Percentiles rank a stretch among this genome's conserved stretches.
Evolutionary conservation across 2,329 filamentous ascomycete genomes (phyloP).

Genomic region (Hymenoscyphus linearis): DNA sequence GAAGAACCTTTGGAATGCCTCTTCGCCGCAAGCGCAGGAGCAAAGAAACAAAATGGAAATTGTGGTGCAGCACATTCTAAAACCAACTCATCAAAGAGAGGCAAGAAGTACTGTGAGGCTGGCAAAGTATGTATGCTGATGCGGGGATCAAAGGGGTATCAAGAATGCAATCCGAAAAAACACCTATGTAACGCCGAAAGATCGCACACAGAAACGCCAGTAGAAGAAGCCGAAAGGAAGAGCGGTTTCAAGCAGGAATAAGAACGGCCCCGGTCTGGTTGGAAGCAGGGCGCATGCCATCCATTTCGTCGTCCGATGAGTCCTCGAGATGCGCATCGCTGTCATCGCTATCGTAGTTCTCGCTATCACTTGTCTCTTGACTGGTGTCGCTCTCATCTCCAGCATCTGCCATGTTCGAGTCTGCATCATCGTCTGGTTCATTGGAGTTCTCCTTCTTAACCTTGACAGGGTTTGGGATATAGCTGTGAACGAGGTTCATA

Average conservation of each 20-base stretch:
- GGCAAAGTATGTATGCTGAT: neutral
- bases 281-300: slow-evolving; percentile 1
- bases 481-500: neutral
- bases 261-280: neutral
- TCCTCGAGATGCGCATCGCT: neutral
- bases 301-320: slow-evolving; percentile 2
- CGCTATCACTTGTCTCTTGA: neutral
- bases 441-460: neutral
- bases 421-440: neutral
- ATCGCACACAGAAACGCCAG: neutral
- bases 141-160: neutral
- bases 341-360: neutral
- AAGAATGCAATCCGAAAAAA: neutral
- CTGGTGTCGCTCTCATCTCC: neutral
- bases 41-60: neutral
- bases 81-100: neutral
- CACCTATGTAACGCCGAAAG: neutral
- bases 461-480: neutral
- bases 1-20: neutral
- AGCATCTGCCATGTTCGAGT: neutral
- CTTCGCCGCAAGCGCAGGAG: neutral
- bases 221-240: neutral
- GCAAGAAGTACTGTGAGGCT: neutral
- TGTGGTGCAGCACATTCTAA: neutral
- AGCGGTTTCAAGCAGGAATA: neutral